These are phyloP conservation scores for Fusarium xyrophilum DNA, from an alignment of 2,329 filamentous ascomycete species.

Conservation along the genomic window DNA sequence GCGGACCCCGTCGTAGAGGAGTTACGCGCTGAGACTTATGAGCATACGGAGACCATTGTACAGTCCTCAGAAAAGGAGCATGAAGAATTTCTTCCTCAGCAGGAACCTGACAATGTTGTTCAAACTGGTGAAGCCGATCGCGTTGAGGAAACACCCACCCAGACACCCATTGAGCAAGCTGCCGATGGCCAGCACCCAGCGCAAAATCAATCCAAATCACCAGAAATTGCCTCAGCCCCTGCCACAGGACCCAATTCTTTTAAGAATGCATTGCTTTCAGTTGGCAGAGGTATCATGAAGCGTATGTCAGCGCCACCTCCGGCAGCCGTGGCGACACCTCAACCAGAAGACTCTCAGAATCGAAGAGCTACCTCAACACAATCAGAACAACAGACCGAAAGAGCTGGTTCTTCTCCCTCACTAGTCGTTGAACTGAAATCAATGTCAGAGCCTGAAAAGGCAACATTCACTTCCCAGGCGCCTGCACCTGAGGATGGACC, in stretches of 20 bases:
- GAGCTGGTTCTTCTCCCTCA: constrained; percentile 20
- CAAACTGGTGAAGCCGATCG: constrained; percentile 6
- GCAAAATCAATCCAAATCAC: background rate
- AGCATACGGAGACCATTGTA: constrained; percentile 26
- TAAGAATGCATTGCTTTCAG: constrained; percentile 12
- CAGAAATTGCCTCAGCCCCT: background rate
- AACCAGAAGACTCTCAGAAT: background rate
- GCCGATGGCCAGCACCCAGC: constrained; percentile 1
- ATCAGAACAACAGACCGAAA: constrained; percentile 8
- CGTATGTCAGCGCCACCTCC: constrained; percentile 32
- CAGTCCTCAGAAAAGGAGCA: constrained; percentile 29
- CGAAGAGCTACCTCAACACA: constrained; percentile 1
- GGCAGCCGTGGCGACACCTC: background rate
- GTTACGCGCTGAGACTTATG: constrained; percentile 17
- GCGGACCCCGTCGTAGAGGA: background rate
- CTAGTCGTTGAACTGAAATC: constrained; percentile 23
- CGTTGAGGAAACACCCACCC: constrained; percentile 23
- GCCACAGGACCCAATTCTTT: background rate
- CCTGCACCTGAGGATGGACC: background rate
- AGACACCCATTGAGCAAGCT: constrained; percentile 10
- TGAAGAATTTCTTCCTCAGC: background rate
- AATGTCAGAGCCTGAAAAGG: constrained; percentile 25
- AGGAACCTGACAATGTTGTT: background rate
- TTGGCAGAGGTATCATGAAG: constrained; percentile 19
- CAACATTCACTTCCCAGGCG: constrained; percentile 14